Percentiles rank a stretch among this genome's conserved stretches.
These are phyloP conservation scores for Calonectria hawksworthii DNA, from an alignment of 2,329 filamentous ascomycete species.

Conservation along the genomic window DNA sequence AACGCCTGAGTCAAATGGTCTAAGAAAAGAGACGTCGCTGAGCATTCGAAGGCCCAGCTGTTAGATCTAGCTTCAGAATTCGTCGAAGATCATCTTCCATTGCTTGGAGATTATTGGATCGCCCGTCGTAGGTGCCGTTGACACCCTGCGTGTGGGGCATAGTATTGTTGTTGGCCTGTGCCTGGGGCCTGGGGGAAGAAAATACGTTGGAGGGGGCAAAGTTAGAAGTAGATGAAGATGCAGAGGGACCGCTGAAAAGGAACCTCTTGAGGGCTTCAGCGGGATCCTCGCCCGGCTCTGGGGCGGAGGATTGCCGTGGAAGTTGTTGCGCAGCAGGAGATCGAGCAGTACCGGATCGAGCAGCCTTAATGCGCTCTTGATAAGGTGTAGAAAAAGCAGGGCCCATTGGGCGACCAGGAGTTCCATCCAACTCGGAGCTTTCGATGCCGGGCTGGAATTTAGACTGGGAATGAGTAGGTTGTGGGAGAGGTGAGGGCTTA, in stretches of 20 bases:
- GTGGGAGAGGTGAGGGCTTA: constrained; percentile 43
- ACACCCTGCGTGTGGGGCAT: constrained; percentile 26
- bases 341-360: constrained; percentile 54
- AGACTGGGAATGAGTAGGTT: constrained; percentile 41
- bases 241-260: constrained; percentile 60
- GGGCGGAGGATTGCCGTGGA: constrained; percentile 26
- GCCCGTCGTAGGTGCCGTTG: constrained; percentile 23
- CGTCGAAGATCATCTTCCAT: constrained; percentile 69
- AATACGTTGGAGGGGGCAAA: constrained; percentile 34
- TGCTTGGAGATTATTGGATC: constrained; percentile 55
- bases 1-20: constrained; percentile 29
- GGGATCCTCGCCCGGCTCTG: constrained; percentile 46
- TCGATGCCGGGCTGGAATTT: constrained; percentile 45
- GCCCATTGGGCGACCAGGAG: constrained; percentile 67
- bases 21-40: constrained; percentile 46
- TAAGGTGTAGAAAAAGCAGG: constrained; percentile 79
- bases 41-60: constrained; percentile 40
- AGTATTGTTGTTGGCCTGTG: constrained; percentile 24
- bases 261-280: constrained; percentile 70
- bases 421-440: constrained; percentile 73
- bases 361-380: constrained; percentile 71
- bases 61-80: constrained; percentile 62
- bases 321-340: constrained; percentile 30
- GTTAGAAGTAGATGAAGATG: constrained; percentile 32
- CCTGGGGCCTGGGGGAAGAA: constrained; percentile 36